A percentile compares a stretch with the other conserved stretches of the same genome.
phyloP scores from a whole-genome alignment of 2,329 filamentous ascomycete genomes.

The Aspergillus terreus region DNA sequence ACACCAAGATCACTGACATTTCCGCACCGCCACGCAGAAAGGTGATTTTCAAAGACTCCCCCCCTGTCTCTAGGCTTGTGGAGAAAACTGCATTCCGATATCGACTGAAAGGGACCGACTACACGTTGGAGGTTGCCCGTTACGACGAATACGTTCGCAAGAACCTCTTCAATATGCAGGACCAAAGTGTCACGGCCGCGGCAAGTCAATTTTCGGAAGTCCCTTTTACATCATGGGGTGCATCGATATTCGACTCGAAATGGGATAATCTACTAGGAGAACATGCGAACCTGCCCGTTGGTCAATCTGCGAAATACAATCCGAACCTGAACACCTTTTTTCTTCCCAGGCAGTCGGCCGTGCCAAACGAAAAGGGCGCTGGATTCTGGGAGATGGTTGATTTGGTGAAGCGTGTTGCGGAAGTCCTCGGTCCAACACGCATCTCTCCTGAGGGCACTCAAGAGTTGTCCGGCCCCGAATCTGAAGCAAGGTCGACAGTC shows the following conservation, averaged over 20 bases:
- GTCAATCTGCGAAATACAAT: constrained; percentile 31
- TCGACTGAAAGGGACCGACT: constrained; percentile 36
- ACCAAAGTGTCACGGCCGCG: constrained; percentile 4
- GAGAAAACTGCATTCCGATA: constrained; percentile 41
- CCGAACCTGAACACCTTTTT: constrained; percentile 35
- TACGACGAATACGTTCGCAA: constrained; percentile 36
- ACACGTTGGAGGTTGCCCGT: constrained; percentile 41
- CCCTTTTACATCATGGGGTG: constrained; percentile 35
- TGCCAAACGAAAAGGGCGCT: constrained; percentile 12
- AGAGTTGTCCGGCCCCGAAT: background rate
- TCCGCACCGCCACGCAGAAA: constrained; percentile 24
- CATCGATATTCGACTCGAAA: constrained; percentile 31
- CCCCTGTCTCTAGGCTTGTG: constrained; percentile 29
- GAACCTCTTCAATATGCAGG: constrained; percentile 9
- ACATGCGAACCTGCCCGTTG: constrained; percentile 31
- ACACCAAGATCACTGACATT: constrained; percentile 18
- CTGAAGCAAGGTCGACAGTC: background rate
- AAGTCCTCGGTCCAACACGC: constrained; percentile 25
- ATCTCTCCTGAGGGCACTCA: constrained; percentile 1
- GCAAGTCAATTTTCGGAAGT: constrained; percentile 17
- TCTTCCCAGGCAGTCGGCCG: constrained; percentile 18
- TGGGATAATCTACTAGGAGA: constrained; percentile 42
- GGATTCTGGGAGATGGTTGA: constrained; percentile 37
- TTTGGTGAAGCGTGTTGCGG: constrained; percentile 31
- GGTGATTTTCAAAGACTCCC: constrained; percentile 24